Conservation (phyloP, 1,139 yeast species). For the Nakaseomyces kungkrabaensis region DNA sequence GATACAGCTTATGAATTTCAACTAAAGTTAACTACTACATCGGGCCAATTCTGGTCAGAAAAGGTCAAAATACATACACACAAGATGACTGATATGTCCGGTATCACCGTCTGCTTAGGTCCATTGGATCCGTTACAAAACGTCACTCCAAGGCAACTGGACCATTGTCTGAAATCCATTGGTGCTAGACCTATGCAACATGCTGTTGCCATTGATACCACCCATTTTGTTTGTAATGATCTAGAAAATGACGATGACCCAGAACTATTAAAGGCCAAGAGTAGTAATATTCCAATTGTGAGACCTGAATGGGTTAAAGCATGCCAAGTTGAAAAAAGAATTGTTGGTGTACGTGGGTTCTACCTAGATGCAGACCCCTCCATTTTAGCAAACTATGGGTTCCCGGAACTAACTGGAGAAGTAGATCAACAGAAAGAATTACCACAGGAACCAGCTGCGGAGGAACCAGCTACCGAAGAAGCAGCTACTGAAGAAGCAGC, state of each 20-base stretch:
- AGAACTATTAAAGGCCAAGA: constrained; percentile 57
- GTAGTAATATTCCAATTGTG: constrained; percentile 83
- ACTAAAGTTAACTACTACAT: constrained; percentile 74
- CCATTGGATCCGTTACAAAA: constrained; percentile 55
- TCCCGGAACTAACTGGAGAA: constrained; percentile 18
- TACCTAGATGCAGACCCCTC: constrained; percentile 42
- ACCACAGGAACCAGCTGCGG: not conserved
- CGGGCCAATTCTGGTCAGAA: constrained; percentile 72
- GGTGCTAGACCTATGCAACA: constrained; percentile 79
- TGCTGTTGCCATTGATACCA: constrained; percentile 77
- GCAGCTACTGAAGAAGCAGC: constrained; percentile 3
- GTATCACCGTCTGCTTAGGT: constrained; percentile 87
- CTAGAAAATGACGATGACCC: constrained; percentile 21
- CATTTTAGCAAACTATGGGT: constrained; percentile 27
- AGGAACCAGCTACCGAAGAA: constrained; percentile 42
- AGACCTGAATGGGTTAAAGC: constrained; percentile 97
- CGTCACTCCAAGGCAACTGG: constrained; percentile 53
- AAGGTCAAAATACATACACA: constrained; percentile 68
- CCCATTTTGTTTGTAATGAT: constrained; percentile 82
- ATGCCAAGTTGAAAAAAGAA: constrained; percentile 78
- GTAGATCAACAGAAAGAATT: not conserved
- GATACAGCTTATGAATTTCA: constrained; percentile 77
- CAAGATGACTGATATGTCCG: constrained; percentile 91
- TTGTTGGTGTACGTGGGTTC: constrained; percentile 87
- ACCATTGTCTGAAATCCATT: constrained; percentile 51